Conservation (phyloP, 2,329 filamentous ascomycete genomes). For the Knufia petricola region DNA sequence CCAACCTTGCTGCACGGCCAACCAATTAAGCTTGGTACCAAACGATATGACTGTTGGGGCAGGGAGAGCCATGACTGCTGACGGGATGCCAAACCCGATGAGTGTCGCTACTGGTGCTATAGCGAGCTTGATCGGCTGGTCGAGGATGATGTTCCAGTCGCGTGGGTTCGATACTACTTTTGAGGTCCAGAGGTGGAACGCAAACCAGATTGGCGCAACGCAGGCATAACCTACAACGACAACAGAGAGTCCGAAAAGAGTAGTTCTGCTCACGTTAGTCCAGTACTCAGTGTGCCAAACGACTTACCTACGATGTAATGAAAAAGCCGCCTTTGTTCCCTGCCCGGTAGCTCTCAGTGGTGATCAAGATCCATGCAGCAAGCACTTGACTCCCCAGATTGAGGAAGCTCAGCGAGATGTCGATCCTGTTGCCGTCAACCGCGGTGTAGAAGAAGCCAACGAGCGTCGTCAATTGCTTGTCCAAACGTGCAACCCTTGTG, state of each 20-base stretch:
- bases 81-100: conserved; percentile 38
- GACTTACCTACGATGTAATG: conserved; percentile 10
- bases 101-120: conserved; percentile 34
- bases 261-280: conserved; percentile 21
- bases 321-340: conserved; percentile 34
- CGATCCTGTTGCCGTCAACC: conserved; percentile 30
- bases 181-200: conserved; percentile 36
- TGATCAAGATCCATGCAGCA: conserved; percentile 34
- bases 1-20: conserved; percentile 44
- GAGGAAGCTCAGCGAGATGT: conserved; percentile 29
- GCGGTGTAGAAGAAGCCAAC: conserved; percentile 33
- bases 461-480: conserved; percentile 24
- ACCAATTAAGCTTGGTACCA: conserved; percentile 38
- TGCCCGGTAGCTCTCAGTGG: conserved; percentile 36
- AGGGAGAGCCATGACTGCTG: conserved; percentile 35
- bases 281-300: not conserved
- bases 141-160: conserved; percentile 27
- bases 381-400: conserved; percentile 34
- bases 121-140: conserved; percentile 25
- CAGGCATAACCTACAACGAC: conserved; percentile 38
- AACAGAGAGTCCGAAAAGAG: conserved; percentile 33
- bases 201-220: conserved; percentile 35
- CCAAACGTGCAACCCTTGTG: conserved; percentile 22
- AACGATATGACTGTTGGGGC: conserved; percentile 31
- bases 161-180: conserved; percentile 30